Percentiles rank a stretch among this genome's conserved stretches.
Conservation (phyloP, 1,284 basidiomycete species). For the Sporisorium graminicola region DNA sequence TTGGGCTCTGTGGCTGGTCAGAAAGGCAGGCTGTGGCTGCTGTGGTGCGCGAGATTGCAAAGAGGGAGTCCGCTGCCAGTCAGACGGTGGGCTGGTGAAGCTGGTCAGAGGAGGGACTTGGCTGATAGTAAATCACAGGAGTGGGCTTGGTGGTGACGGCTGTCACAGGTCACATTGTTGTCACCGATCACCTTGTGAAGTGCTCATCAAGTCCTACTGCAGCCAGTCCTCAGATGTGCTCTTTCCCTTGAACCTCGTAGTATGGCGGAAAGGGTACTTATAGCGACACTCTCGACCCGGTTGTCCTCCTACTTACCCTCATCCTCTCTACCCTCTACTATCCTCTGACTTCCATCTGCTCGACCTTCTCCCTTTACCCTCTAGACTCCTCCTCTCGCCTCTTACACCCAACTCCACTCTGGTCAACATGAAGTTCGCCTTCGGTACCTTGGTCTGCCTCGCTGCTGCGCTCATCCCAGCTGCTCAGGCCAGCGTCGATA, state of each 20-base stretch:
- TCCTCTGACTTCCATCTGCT: not conserved
- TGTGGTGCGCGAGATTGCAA: not conserved
- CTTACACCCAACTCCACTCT: not conserved
- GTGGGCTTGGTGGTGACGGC: slow-evolving; percentile 5
- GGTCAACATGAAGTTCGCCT: slow-evolving; percentile 40
- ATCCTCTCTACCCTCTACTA: not conserved
- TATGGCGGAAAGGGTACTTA: not conserved
- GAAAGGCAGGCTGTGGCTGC: not conserved
- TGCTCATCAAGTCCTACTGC: not conserved
- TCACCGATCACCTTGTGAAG: not conserved
- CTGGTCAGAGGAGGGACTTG: not conserved
- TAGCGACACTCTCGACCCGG: not conserved
- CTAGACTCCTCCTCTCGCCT: not conserved
- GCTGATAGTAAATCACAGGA: not conserved
- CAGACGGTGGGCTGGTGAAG: not conserved
- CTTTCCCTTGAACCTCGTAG: not conserved
- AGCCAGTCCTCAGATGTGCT: not conserved
- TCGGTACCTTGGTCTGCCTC: slow-evolving; percentile 24
- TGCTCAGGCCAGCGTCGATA: slow-evolving; percentile 23
- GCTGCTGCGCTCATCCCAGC: slow-evolving; percentile 38
- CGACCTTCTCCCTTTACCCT: not conserved
- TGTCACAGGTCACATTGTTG: not conserved
- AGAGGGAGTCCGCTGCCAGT: not conserved
- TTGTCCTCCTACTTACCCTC: not conserved
- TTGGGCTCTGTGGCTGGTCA: not conserved